These are phyloP conservation scores for Xylaria multiplex DNA, from an alignment of 2,329 filamentous ascomycete genomes.

Conservation along the genomic window DNA sequence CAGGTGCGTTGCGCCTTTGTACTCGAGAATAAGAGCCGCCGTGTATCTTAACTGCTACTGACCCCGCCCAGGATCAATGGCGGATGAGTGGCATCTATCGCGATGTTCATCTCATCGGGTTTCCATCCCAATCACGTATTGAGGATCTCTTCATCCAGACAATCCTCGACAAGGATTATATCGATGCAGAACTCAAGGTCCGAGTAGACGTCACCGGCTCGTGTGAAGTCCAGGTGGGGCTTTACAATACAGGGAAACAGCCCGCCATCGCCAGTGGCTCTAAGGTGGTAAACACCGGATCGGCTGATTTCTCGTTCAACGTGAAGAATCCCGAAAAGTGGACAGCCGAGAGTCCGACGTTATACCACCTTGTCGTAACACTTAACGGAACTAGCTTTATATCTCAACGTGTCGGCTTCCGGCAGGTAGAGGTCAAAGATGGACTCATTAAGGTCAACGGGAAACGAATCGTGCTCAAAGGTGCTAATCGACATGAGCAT, in stretches of 20 bases:
- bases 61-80: slow-evolving; percentile 63
- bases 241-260: slow-evolving; percentile 56
- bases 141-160: slow-evolving; percentile 66
- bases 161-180: slow-evolving; percentile 61
- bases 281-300: slow-evolving; percentile 48
- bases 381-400: slow-evolving; percentile 46
- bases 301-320: slow-evolving; percentile 41
- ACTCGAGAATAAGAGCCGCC: no score
- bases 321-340: slow-evolving; percentile 64
- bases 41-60: slow-evolving; percentile 2
- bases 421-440: slow-evolving; percentile 66
- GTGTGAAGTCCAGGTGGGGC: slow-evolving; percentile 29
- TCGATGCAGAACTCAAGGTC: slow-evolving; percentile 60
- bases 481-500: slow-evolving; percentile 71
- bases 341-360: slow-evolving; percentile 69
- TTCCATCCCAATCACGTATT: slow-evolving; percentile 63
- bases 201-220: slow-evolving; percentile 49
- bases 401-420: slow-evolving; percentile 66
- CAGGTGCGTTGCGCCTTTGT: slow-evolving; percentile 45
- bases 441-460: slow-evolving; percentile 68
- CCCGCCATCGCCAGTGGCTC: slow-evolving; percentile 65
- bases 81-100: slow-evolving; percentile 63
- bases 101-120: slow-evolving; percentile 68
- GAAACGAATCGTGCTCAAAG: slow-evolving; percentile 64
- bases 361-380: slow-evolving; percentile 57